phyloP scores from a whole-genome alignment of 371 early-diverging fungal genomes.

The Mortierella sp. region DNA sequence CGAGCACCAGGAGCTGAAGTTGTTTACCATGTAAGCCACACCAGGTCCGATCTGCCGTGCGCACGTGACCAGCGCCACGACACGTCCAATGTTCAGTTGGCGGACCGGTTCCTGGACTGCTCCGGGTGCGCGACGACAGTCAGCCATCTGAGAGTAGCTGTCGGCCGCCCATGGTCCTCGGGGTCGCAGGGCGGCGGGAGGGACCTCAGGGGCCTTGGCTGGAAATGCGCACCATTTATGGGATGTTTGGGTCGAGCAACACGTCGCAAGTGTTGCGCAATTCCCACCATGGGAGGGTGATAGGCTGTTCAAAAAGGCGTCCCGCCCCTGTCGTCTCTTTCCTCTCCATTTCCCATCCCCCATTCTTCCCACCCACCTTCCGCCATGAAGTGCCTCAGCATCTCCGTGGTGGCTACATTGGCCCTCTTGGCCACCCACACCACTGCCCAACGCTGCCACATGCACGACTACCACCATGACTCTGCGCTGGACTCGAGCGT shows the following conservation, averaged over 20 bases:
- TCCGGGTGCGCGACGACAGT: too few species aligned
- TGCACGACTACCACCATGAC: neutral
- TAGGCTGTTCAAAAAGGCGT: neutral
- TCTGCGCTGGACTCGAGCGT: constrained; percentile 5
- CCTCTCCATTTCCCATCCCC: neutral
- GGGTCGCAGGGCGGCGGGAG: too few species aligned
- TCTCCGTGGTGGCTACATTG: constrained; percentile 25
- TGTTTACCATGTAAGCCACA: constrained; percentile 2
- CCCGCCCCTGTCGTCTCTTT: neutral
- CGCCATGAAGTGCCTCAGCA: constrained; percentile 31
- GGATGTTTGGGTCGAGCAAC: neutral
- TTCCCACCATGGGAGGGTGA: neutral
- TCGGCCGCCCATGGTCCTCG: too few species aligned
- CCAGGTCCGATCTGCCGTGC: neutral
- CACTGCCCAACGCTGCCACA: constrained; percentile 11
- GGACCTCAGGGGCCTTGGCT: too few species aligned
- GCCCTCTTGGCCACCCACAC: constrained; percentile 25
- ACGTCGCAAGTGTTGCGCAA: neutral
- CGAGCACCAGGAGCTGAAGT: too few species aligned
- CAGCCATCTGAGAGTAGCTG: too few species aligned
- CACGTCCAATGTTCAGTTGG: too few species aligned
- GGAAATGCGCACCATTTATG: constrained; percentile 23
- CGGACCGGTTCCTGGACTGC: too few species aligned
- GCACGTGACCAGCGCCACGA: too few species aligned
- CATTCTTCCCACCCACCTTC: neutral